Conservation (phyloP, 2,329 filamentous ascomycete species). For the Pseudogymnoascus sp. region DNA sequence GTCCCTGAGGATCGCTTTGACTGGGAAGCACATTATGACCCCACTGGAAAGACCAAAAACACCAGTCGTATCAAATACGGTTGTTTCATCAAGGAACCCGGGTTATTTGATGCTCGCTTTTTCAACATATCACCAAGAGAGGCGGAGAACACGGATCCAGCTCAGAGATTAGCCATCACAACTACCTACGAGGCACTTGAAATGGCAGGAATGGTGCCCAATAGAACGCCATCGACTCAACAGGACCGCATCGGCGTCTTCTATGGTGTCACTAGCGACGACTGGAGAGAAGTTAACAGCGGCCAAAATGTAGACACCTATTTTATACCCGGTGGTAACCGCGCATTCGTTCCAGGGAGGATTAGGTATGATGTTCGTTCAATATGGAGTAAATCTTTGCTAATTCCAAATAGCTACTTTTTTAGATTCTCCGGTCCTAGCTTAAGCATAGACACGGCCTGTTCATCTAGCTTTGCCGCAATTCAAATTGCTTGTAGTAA, state of each 20-base stretch:
- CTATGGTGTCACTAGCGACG: conserved; percentile 16
- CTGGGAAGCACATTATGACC: conserved; percentile 59
- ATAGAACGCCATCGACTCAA: conserved; percentile 16
- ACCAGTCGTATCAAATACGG: conserved; percentile 66
- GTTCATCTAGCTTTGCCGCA: conserved; percentile 26
- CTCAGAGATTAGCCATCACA: conserved; percentile 64
- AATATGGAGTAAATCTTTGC: not conserved
- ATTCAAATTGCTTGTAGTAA: conserved; percentile 9
- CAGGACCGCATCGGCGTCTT: conserved; percentile 32
- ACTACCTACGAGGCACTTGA: conserved; percentile 74
- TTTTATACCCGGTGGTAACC: conserved; percentile 12
- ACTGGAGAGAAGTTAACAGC: conserved; percentile 16
- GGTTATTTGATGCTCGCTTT: conserved; percentile 67
- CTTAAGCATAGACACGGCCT: conserved; percentile 28
- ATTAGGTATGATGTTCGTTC: conserved; percentile 19
- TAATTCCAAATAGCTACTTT: conserved; percentile 18
- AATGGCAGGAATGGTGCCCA: conserved; percentile 59
- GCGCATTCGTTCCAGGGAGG: conserved; percentile 18
- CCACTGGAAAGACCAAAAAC: conserved; percentile 62
- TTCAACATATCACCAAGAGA: conserved; percentile 79
- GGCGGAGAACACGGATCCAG: conserved; percentile 68
- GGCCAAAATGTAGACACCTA: conserved; percentile 13
- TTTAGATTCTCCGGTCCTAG: conserved; percentile 31
- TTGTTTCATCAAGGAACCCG: conserved; percentile 60
- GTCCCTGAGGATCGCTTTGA: conserved; percentile 60